Evolutionary conservation across 1,139 yeast species (phyloP), one percentile per base, ranked within the genome.

Genomic region (Lodderomyces beijingensis): DNA sequence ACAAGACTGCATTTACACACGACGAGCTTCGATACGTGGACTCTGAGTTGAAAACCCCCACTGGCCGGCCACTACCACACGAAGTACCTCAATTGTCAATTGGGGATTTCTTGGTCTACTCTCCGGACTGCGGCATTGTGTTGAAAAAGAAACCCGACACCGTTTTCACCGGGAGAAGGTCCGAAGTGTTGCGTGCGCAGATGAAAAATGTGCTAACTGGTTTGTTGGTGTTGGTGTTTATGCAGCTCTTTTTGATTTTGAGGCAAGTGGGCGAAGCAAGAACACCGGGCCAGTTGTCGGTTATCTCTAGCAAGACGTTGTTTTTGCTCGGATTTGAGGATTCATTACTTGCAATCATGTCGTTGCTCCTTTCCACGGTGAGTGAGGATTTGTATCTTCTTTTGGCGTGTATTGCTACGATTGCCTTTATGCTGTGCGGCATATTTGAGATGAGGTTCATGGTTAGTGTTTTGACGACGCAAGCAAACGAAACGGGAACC

Each of bases 121-220:
- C 96, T 0, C 96, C 96, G 0, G 95, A 89, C 51, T 89, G 97
- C 61, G 95, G 89, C 0, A 51, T 81, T 3, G 54, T 71, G 0
- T 42, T 85, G 8, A 53, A 62, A 2, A 45, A 74, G 10, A 60
- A 61, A 16, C 38, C 47, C 5, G 47, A 52, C 3, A 37, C 44
- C 3, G 28, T 25, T 1, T 60, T 74, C n/a, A 45, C 43, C n/a
- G 96, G 95, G 0, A 61, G 71, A 13, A 72, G 77, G 39, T 56
- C 62, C 34, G 86, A 77, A 45, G 65, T 76, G 3, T 66, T 63
- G 31, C 60, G 70, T 31, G 46, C 50, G 16, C 53, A 66, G 32
- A 57, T 72, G 21, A 67, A 74, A 40, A 52, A 51, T n/a, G 63
- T 71, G 12, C 56, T 81, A 14, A 44, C 73, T 2, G 60, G 68